A percentile compares a stretch with the other conserved stretches of the same genome.
These are phyloP conservation scores for Peniophora sp. DNA, from an alignment of 1,284 basidiomycete species.

Conservation along the genomic window DNA sequence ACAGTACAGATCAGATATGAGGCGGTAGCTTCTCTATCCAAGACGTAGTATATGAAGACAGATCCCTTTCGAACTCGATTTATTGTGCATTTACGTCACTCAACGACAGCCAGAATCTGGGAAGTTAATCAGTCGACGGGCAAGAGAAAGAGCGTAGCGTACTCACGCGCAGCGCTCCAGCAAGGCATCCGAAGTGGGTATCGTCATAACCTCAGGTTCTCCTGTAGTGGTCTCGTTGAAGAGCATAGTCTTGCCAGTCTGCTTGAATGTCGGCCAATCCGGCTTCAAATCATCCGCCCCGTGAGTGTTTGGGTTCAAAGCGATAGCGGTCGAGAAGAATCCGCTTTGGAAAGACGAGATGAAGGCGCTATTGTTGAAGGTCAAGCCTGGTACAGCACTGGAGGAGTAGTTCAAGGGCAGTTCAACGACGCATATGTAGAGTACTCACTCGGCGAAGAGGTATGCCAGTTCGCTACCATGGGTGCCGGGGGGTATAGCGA, in stretches of 20 bases:
- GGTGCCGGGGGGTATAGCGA: constrained; percentile 26
- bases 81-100: background rate
- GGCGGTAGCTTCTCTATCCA: no score
- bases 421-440: background rate
- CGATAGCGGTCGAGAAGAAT: constrained; percentile 29
- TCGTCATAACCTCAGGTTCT: background rate
- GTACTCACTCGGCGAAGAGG: constrained; percentile 20
- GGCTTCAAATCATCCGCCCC: constrained; percentile 15
- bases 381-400: constrained; percentile 10
- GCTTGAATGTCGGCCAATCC: constrained; percentile 13
- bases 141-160: background rate
- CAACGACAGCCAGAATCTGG: background rate
- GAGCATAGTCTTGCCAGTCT: background rate
- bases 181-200: background rate
- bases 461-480: constrained; percentile 26
- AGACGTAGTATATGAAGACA: no score
- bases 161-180: constrained; percentile 4
- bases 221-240: background rate
- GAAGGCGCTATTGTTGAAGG: constrained; percentile 29
- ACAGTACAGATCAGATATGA: no score
- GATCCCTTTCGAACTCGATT: background rate
- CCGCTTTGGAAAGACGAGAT: constrained; percentile 29
- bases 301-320: constrained; percentile 29
- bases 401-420: background rate
- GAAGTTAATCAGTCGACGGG: background rate